Conservation (phyloP, 2,329 filamentous ascomycete species). For the Phaeosphaeria sp. region DNA sequence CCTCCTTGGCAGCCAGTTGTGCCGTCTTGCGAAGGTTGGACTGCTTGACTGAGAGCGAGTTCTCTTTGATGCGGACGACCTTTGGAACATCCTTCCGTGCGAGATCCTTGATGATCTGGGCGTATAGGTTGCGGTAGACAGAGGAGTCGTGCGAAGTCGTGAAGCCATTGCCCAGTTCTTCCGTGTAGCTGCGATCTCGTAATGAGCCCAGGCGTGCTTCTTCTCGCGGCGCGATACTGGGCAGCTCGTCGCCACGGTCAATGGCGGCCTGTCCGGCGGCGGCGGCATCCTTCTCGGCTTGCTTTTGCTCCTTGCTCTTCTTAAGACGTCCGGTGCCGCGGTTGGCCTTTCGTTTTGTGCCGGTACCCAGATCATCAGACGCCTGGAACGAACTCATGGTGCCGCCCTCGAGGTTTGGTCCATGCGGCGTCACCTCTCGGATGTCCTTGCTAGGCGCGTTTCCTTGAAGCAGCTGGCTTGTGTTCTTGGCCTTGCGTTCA, state of each 20-base stretch:
- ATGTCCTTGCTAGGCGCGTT: conserved; percentile 78
- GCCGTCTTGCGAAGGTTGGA: conserved; percentile 99
- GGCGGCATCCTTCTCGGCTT: conserved; percentile 75
- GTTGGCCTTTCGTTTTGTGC: conserved; percentile 61
- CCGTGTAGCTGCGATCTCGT: conserved; percentile 55
- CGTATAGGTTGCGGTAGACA: conserved; percentile 95
- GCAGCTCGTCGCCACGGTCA: conserved; percentile 78
- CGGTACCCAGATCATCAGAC: conserved; percentile 56
- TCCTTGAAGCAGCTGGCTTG: conserved; percentile 84
- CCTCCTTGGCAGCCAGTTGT: conserved; percentile 94
- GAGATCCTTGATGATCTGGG: conserved; percentile 95
- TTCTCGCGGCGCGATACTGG: conserved; percentile 66
- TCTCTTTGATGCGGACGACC: conserved; percentile 84
- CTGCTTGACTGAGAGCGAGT: conserved; percentile 83
- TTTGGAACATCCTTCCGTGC: conserved; percentile 93
- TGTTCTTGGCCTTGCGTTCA: conserved; percentile 91
- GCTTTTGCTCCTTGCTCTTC: conserved; percentile 82
- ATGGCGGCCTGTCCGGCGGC: conserved; percentile 86
- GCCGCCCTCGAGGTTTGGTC: conserved; percentile 83
- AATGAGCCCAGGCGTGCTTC: conserved; percentile 57
- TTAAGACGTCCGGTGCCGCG: conserved; percentile 71
- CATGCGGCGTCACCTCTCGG: conserved; percentile 72
- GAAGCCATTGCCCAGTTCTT: conserved; percentile 53
- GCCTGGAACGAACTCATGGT: conserved; percentile 85
- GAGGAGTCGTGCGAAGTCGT: conserved; percentile 76